Conservation (phyloP, 805 yeast genomes). For the Maudiozyma barnettii region DNA sequence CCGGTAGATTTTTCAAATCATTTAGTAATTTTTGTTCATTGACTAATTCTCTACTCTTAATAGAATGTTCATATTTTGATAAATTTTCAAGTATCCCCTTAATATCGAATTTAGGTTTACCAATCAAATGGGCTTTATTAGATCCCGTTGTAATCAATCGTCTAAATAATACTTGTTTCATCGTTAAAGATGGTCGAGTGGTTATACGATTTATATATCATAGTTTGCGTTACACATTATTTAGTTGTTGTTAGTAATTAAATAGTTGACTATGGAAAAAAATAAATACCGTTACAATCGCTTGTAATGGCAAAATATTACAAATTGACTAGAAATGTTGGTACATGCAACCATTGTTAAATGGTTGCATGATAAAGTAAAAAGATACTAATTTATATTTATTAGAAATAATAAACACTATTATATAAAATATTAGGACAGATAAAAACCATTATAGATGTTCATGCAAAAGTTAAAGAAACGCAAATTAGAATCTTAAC, state of each 20-base stretch:
- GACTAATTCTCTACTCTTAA: conserved; percentile 22
- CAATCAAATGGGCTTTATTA: conserved; percentile 4
- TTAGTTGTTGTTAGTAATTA: too few relatives aligned
- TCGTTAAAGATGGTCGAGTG: neutral
- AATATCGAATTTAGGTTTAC: conserved; percentile 24
- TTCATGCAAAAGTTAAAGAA: conserved; percentile 1
- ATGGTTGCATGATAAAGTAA: neutral
- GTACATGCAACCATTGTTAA: too few relatives aligned
- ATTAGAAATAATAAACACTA: neutral
- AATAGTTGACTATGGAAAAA: too few relatives aligned
- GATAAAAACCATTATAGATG: conserved; percentile 3
- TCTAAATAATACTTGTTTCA: too few relatives aligned
- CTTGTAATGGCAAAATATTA: too few relatives aligned
- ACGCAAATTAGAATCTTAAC: conserved; percentile 66
- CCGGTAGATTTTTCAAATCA: conserved; percentile 24
- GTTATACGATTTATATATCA: too few relatives aligned
- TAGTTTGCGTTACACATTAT: too few relatives aligned
- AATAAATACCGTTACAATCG: too few relatives aligned
- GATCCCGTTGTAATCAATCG: neutral
- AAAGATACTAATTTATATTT: conserved; percentile 4
- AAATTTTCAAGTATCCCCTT: conserved; percentile 14
- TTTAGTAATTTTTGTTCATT: conserved; percentile 15
- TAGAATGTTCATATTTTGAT: conserved; percentile 16
- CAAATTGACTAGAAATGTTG: too few relatives aligned
- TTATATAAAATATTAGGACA: conserved; percentile 4